Percentiles rank a stretch among this genome's conserved stretches.
Conservation (phyloP, 768 basidiomycete genomes). For the Sarcodon sp. region DNA sequence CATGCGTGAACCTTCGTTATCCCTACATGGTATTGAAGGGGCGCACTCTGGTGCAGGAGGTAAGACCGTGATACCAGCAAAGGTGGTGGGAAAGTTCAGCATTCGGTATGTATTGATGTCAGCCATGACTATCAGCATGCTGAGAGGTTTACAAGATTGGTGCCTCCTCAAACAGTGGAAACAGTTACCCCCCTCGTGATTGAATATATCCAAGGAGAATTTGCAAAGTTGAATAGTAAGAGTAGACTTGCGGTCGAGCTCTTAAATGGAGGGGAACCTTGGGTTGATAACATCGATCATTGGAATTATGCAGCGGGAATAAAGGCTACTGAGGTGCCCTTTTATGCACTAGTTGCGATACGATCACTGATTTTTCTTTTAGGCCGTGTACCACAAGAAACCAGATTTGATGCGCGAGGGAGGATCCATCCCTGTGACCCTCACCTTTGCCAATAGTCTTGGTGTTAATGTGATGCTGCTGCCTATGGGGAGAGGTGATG, state of each 20-base stretch:
- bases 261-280: conserved; percentile 78
- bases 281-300: conserved; percentile 77
- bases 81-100: conserved; percentile 85
- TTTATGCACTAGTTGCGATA: conserved; percentile 1
- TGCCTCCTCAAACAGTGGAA: conserved; percentile 81
- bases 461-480: conserved; percentile 80
- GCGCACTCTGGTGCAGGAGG: conserved; percentile 76
- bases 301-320: conserved; percentile 91
- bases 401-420: conserved; percentile 86
- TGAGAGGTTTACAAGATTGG: conserved; percentile 31
- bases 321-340: conserved; percentile 60
- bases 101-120: conserved; percentile 47
- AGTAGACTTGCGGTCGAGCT: conserved; percentile 64
- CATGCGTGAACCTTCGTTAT: conserved; percentile 84
- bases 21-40: conserved; percentile 91
- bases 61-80: conserved; percentile 93
- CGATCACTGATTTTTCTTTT: background rate
- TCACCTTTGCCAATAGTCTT: conserved; percentile 85
- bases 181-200: conserved; percentile 58
- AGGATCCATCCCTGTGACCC: conserved; percentile 89
- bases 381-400: conserved; percentile 50
- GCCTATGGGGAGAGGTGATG: conserved; percentile 91
- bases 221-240: conserved; percentile 77
- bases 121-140: background rate
- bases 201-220: conserved; percentile 62